Evolutionary conservation across 1,284 basidiomycete species (phyloP), one percentile per base, ranked within the genome.

Genomic region (Agroathelia rolfsii): DNA sequence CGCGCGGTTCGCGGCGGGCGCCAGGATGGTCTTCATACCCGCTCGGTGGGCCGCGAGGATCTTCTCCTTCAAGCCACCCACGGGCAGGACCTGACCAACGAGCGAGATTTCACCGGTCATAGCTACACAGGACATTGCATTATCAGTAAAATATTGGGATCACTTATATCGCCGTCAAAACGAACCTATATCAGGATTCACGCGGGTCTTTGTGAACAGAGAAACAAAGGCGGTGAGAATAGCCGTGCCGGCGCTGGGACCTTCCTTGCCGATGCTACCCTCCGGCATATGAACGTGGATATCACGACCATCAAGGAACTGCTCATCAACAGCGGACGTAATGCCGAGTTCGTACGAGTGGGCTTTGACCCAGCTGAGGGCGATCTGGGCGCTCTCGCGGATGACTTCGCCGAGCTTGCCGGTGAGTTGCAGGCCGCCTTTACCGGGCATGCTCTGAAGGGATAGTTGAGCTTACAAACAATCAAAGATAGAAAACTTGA

Each of bases 371-470:
- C 88, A 97, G 46, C 82, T 85, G 30, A 97, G 62, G 2, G 84
- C 89, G 42, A 97, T 94, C 55, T 94, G 87, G 1, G 94, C 92
- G 38, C 83, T 88, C 60, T 97, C 94, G 36, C 90, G 76, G 53
- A 97, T 97, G 39, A 97, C 94, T 49, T 98, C 94, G 32, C 94
- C 94, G 2, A 98, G 79, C 64, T 97, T 97, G 32, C 94, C 94
- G 0, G 94, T 97, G 5, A 97, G 63, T 48, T 93, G 89, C 3
- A 97, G 63, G 6, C 66, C 68, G 8, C 90, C 92, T 54, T 92
- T 92, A 5, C 88, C 90, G 17, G 88, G 89, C 87, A 92, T 93
- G 34, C 75, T 78, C 86, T 90, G 45, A 9, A 34, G 11, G 19
- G 5, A 19, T 11, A 30, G 34, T 26, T 12, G 30, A 22, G 24